Conservation (phyloP, 139 green algal genomes). For the Pycnococcus provasolii region DNA sequence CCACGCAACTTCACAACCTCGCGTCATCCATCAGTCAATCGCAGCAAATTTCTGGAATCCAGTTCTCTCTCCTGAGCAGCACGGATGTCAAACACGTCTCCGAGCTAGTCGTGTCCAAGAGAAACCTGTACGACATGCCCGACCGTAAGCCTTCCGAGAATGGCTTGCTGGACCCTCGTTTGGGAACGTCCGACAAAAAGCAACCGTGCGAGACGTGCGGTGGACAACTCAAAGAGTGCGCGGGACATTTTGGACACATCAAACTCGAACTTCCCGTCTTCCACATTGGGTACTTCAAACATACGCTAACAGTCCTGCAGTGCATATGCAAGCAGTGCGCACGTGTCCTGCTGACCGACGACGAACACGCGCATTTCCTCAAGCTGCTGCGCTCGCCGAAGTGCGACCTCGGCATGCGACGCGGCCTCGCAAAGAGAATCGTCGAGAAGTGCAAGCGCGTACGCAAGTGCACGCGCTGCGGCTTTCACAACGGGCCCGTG, state of each 20-base stretch:
- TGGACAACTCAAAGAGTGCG: conserved; percentile 80
- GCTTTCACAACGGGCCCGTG: conserved; percentile 31
- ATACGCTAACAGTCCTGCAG: conserved; percentile 66
- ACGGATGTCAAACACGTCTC: too few species aligned
- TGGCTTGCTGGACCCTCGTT: conserved; percentile 71
- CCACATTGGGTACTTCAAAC: conserved; percentile 96
- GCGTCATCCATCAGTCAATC: too few species aligned
- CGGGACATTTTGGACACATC: conserved; percentile 92
- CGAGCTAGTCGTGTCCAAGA: conserved; percentile 51
- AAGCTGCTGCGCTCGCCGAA: conserved; percentile 44
- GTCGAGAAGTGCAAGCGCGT: conserved; percentile 77
- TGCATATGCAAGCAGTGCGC: conserved; percentile 94
- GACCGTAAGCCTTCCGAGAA: conserved; percentile 63
- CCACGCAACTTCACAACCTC: too few species aligned
- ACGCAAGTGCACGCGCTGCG: conserved; percentile 48
- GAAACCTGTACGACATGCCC: conserved; percentile 79
- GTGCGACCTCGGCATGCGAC: conserved; percentile 61
- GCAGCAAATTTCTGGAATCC: too few species aligned
- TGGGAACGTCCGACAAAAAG: conserved; percentile 59
- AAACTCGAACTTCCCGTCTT: conserved; percentile 94
- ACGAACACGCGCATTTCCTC: conserved; percentile 44
- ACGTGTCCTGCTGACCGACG: conserved; percentile 70
- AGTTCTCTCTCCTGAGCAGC: too few species aligned
- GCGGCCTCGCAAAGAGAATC: conserved; percentile 64
- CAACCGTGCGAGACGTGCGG: conserved; percentile 78